phyloP scores from a whole-genome alignment of 208 protist genomes.

The Leishmania amazonensis region DNA sequence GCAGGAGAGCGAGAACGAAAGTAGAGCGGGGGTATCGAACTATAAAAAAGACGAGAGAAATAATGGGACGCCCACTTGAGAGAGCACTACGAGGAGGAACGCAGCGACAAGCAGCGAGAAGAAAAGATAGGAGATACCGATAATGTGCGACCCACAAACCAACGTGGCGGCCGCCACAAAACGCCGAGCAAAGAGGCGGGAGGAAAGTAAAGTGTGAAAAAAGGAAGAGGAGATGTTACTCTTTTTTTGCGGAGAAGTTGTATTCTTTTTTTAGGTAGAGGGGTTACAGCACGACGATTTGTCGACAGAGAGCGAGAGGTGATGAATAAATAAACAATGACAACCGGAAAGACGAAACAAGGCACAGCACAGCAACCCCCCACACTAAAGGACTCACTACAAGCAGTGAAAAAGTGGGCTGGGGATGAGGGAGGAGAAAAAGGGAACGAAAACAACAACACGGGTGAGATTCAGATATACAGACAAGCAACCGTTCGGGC shows the following conservation, averaged over 20 bases:
- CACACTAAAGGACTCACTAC: background rate
- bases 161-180: background rate
- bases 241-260: background rate
- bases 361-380: background rate
- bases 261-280: background rate
- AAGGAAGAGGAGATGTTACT: background rate
- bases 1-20: background rate
- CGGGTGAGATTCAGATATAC: background rate
- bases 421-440: background rate
- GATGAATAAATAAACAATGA: background rate
- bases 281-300: constrained; percentile 2
- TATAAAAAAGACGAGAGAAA: too few species aligned
- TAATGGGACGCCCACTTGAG: background rate
- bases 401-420: background rate
- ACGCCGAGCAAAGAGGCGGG: background rate
- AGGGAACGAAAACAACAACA: background rate
- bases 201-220: background rate
- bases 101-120: background rate
- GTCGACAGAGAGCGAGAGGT: background rate
- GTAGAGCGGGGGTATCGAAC: background rate
- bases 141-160: background rate
- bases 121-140: constrained; percentile 1
- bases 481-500: background rate
- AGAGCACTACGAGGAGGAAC: background rate
- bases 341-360: constrained; percentile 2